phyloP scores from a whole-genome alignment of 495 filamentous ascomycete genomes.

The Xylaria intraflava region DNA sequence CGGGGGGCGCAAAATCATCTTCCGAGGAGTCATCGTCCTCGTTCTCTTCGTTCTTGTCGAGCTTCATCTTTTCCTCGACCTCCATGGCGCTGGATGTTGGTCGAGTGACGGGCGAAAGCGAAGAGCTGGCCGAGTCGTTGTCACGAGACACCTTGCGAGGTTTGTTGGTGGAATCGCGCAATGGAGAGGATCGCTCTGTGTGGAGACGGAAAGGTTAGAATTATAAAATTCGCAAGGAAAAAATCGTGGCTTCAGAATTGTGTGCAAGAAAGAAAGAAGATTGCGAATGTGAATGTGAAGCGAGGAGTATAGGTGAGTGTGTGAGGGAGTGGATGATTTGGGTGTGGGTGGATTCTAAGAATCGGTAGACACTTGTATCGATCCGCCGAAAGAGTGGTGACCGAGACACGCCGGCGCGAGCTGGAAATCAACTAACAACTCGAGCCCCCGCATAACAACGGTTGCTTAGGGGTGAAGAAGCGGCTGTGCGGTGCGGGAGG shows the following conservation, averaged over 20 bases:
- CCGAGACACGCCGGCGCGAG: neutral
- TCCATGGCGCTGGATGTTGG: constrained; percentile 44
- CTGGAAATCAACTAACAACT: constrained; percentile 1
- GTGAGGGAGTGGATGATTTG: neutral
- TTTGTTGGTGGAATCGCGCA: constrained; percentile 36
- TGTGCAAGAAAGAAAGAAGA: neutral
- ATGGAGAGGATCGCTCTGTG: constrained; percentile 43
- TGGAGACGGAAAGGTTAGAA: neutral
- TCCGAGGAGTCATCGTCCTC: constrained; percentile 55
- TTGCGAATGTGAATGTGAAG: neutral
- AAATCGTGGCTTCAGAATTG: neutral
- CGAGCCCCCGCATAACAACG: neutral
- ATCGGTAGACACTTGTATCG: neutral
- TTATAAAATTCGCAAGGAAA: neutral
- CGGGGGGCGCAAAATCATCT: constrained; percentile 71
- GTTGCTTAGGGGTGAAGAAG: constrained; percentile 1
- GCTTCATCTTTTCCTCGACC: constrained; percentile 44
- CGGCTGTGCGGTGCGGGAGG: neutral
- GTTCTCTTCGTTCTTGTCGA: constrained; percentile 50
- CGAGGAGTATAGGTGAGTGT: neutral
- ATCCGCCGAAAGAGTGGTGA: constrained; percentile 10
- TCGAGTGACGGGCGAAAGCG: constrained; percentile 51
- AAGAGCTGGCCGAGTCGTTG: constrained; percentile 57
- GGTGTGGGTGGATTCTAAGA: neutral
- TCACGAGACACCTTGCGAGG: constrained; percentile 43